Evolutionary conservation across 345 rosid species (phyloP), one percentile per base, ranked within the genome.

Genomic region (Salix udensis): DNA sequence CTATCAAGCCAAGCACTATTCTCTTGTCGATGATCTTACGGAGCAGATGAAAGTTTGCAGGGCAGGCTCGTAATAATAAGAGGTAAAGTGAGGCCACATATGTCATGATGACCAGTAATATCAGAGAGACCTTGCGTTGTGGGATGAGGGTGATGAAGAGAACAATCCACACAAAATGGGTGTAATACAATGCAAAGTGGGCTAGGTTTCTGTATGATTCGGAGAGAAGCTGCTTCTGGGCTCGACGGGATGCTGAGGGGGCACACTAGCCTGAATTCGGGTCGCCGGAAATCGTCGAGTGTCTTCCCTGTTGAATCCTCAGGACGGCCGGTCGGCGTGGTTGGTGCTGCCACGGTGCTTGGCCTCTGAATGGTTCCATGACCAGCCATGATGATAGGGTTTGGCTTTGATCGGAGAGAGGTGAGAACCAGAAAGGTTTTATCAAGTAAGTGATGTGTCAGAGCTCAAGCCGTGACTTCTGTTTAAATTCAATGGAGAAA

Each of bases 81-180:
- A 75, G 52, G 76, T 73, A 79, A 44, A 73, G 26, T 6, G 64
- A 74, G 1, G 76, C 68, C 8, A 83, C 75, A 4, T 73, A 58
- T 14, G 78, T 83, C 71, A 40, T 73, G n/a, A 62, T 72, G 5
- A 79, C 68, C 46, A 79, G 34, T 10, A 37, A 24, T 10, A 83
- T 53, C 48, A 83, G 31, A 18, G 85, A 83, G 48, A 77, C 28
- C 48, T 73, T 73, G 11, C 83, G 80, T 76, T 42, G 0, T 6
- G 81, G 83, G 42, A 83, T 19, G 4, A 83, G 75, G 73, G 76
- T 73, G 21, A 76, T 83, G 69, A 78, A 76, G 28, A 83, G 65
- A 7, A 81, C 68, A 6, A 73, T 48, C 80, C 85, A 83, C 65
- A 79, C 37, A 24, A 79, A 68, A 7, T 79, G 80, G 9, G 79